Conservation (phyloP, 345 rosid species). For the Mangifera indica region DNA sequence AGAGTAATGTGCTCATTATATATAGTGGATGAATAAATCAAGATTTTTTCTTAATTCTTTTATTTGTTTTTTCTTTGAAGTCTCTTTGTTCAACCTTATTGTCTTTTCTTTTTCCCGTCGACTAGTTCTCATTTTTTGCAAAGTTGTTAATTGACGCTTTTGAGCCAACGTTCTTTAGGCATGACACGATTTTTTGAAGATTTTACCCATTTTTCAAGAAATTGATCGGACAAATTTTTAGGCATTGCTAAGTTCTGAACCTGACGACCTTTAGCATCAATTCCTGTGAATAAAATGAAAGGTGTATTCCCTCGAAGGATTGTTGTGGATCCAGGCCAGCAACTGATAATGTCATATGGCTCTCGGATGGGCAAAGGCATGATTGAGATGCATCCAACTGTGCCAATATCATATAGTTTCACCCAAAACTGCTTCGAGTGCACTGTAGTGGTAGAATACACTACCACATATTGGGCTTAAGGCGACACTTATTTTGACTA, state of each 20-base stretch:
- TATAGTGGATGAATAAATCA: too few species aligned
- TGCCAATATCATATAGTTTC: conserved; percentile 53
- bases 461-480: too few species aligned
- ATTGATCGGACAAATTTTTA: conserved; percentile 52
- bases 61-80: too few species aligned
- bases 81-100: too few species aligned
- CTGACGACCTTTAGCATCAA: conserved; percentile 35
- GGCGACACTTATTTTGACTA: too few species aligned
- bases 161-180: too few species aligned
- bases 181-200: conserved; percentile 53
- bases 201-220: conserved; percentile 62
- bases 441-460: conserved; percentile 69
- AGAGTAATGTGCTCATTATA: too few species aligned
- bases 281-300: conserved; percentile 60
- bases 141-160: too few species aligned
- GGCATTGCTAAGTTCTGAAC: conserved; percentile 69
- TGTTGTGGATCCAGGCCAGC: conserved; percentile 75
- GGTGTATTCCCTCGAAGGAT: conserved; percentile 57
- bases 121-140: too few species aligned
- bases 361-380: conserved; percentile 55
- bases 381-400: conserved; percentile 67
- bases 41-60: too few species aligned
- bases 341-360: conserved; percentile 54
- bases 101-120: too few species aligned
- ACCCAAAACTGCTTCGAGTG: conserved; percentile 50